Conservation (phyloP, 257 asterid species). For the Scutellaria barbata region DNA sequence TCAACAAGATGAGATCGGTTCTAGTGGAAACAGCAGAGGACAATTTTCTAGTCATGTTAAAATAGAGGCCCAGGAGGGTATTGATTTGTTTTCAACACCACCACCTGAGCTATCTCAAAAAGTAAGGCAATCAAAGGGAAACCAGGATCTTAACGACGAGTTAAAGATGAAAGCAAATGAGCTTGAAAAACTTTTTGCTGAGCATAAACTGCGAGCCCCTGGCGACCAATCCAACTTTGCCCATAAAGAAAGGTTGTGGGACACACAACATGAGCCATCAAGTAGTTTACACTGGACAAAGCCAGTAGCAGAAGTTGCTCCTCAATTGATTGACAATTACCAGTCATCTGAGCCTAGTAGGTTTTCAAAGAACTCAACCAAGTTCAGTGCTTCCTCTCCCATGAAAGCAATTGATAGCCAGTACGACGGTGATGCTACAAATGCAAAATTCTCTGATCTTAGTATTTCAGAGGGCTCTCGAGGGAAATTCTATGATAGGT, state of each 20-base stretch:
- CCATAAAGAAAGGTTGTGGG: conserved; percentile 11
- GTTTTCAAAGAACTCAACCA: conserved; percentile 50
- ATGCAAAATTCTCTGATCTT: conserved; percentile 57
- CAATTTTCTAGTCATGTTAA: conserved; percentile 44
- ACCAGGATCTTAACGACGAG: conserved; percentile 85
- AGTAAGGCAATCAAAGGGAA: conserved; percentile 71
- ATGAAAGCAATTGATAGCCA: conserved; percentile 46
- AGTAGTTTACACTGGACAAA: conserved; percentile 44
- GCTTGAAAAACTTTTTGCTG: conserved; percentile 92
- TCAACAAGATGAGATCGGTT: conserved; percentile 45
- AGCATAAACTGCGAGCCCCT: conserved; percentile 68
- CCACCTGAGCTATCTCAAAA: conserved; percentile 65
- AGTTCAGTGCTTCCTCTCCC: conserved; percentile 38
- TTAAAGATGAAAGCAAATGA: conserved; percentile 85
- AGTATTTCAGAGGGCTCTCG: conserved; percentile 71
- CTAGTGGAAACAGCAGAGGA: conserved; percentile 46
- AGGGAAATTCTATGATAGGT: conserved; percentile 72
- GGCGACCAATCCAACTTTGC: conserved; percentile 64
- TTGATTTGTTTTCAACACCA: conserved; percentile 58
- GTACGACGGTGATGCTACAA: conserved; percentile 48
- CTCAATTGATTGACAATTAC: conserved; percentile 42
- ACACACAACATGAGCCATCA: conserved; percentile 48
- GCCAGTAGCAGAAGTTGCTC: conserved; percentile 44
- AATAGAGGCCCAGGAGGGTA: conserved; percentile 47
- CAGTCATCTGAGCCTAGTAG: conserved; percentile 47